phyloP scores from a whole-genome alignment of 192 early-diverging fungal genomes.

The Coemansia sp. region DNA sequence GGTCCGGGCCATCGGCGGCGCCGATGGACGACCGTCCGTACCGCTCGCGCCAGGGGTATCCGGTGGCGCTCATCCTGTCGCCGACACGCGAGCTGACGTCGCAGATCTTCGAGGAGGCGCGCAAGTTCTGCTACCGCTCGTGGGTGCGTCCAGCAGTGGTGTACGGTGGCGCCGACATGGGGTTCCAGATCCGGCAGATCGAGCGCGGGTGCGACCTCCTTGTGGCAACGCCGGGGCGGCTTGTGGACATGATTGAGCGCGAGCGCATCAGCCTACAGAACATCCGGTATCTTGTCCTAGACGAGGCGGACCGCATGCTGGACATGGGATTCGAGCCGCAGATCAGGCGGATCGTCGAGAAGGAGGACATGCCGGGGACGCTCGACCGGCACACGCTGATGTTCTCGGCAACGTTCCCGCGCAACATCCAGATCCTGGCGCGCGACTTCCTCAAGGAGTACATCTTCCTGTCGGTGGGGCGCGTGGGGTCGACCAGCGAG shows the following conservation, averaged over 20 bases:
- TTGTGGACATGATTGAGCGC: slow-evolving; percentile 88
- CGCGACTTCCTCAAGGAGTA: slow-evolving; percentile 86
- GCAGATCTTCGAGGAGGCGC: slow-evolving; percentile 70
- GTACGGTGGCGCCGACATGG: slow-evolving; percentile 94
- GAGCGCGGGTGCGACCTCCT: slow-evolving; percentile 93
- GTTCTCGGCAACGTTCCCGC: slow-evolving; percentile 99
- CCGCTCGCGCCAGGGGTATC: slow-evolving; percentile 63
- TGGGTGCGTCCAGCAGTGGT: slow-evolving; percentile 93
- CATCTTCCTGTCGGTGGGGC: slow-evolving; percentile 85
- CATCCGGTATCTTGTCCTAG: slow-evolving; percentile 75
- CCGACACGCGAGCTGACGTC: slow-evolving; percentile 77
- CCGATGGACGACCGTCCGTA: slow-evolving; percentile 54
- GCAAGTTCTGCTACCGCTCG: slow-evolving; percentile 80
- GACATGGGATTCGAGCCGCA: slow-evolving; percentile 98
- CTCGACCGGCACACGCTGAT: slow-evolving; percentile 84
- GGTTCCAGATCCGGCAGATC: slow-evolving; percentile 81
- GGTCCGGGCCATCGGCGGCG: slow-evolving; percentile 67
- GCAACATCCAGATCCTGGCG: slow-evolving; percentile 86
- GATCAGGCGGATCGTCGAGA: slow-evolving; percentile 83
- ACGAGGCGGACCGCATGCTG: slow-evolving; percentile 93
- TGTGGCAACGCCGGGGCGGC: slow-evolving; percentile 91
- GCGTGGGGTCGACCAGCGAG: slow-evolving; percentile 91
- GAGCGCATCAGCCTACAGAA: slow-evolving; percentile 68
- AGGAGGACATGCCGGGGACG: slow-evolving; percentile 75
- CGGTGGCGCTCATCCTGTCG: slow-evolving; percentile 68